Conservation (phyloP, 768 basidiomycete genomes). For the Dioszegia hungarica region DNA sequence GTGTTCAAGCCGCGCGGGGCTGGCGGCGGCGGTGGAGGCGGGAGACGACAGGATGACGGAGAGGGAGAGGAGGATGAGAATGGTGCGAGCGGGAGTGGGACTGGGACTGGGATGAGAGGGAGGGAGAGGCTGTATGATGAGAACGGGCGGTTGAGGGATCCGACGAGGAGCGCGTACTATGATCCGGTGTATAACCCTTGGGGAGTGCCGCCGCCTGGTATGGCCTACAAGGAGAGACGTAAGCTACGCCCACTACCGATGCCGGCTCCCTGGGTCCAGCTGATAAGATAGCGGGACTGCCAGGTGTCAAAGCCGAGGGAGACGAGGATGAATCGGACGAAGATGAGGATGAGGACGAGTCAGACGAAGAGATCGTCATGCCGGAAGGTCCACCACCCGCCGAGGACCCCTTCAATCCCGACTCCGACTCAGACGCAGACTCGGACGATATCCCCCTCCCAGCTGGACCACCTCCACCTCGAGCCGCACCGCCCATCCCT, state of each 20-base stretch:
- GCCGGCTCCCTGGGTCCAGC: background rate
- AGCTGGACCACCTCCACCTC: conserved; percentile 49
- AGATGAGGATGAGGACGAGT: conserved; percentile 27
- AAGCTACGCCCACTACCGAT: conserved; percentile 43
- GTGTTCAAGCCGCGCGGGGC: conserved; percentile 58
- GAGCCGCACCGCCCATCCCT: conserved; percentile 1
- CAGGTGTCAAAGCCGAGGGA: conserved; percentile 52
- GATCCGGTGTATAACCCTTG: conserved; percentile 89
- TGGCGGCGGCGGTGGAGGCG: conserved; percentile 54
- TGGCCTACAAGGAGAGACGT: conserved; percentile 92
- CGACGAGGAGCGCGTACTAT: conserved; percentile 89
- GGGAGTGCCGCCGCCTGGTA: conserved; percentile 89
- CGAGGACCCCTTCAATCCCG: too few relatives aligned
- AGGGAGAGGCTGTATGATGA: conserved; percentile 68
- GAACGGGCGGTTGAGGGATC: conserved; percentile 78
- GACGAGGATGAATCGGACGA: conserved; percentile 56
- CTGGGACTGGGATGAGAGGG: conserved; percentile 44
- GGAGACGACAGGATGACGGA: conserved; percentile 55
- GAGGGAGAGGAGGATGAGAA: conserved; percentile 22
- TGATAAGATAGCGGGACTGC: background rate
- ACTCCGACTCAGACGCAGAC: conserved; percentile 30
- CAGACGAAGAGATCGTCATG: conserved; percentile 84
- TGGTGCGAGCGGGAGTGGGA: conserved; percentile 57
- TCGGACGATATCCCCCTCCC: conserved; percentile 49
- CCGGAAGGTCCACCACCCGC: conserved; percentile 70